Percentiles rank a stretch among this genome's conserved stretches.
Conservation (phyloP, 2,329 filamentous ascomycete species). For the Dothidotthia symphoricarpi region DNA sequence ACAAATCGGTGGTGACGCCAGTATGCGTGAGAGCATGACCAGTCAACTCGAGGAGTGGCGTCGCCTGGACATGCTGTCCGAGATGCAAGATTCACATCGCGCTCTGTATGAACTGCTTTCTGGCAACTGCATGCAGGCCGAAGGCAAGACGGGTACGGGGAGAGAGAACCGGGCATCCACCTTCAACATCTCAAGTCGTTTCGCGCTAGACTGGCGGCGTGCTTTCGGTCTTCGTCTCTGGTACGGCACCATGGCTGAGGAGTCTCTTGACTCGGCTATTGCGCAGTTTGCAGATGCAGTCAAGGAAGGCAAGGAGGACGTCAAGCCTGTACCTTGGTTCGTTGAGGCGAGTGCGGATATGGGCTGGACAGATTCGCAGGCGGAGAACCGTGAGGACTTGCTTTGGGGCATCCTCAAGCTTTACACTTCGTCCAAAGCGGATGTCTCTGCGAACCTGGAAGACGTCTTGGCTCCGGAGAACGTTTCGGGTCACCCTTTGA, state of each 20-base stretch:
- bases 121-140: conserved; percentile 80
- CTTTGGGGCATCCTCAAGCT: conserved; percentile 85
- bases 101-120: conserved; percentile 86
- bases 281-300: conserved; percentile 72
- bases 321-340: conserved; percentile 71
- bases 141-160: conserved; percentile 70
- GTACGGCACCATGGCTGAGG: conserved; percentile 71
- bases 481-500: conserved; percentile 70
- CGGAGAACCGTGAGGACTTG: conserved; percentile 67
- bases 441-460: conserved; percentile 54
- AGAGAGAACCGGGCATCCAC: conserved; percentile 76
- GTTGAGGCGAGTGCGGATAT: conserved; percentile 58
- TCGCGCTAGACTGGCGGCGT: conserved; percentile 88
- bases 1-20: conserved; percentile 73
- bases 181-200: conserved; percentile 80
- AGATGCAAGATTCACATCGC: conserved; percentile 80
- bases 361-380: conserved; percentile 61
- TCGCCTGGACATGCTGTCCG: conserved; percentile 76
- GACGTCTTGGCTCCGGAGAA: conserved; percentile 74
- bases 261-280: conserved; percentile 71
- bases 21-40: conserved; percentile 70
- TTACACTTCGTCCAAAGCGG: conserved; percentile 61
- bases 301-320: conserved; percentile 64
- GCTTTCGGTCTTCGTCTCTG: conserved; percentile 88
- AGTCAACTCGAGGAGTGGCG: conserved; percentile 84